Percentiles rank a stretch among this genome's conserved stretches.
Conservation (phyloP, 2,329 filamentous ascomycete species). For the Colletotrichum noveboracense region DNA sequence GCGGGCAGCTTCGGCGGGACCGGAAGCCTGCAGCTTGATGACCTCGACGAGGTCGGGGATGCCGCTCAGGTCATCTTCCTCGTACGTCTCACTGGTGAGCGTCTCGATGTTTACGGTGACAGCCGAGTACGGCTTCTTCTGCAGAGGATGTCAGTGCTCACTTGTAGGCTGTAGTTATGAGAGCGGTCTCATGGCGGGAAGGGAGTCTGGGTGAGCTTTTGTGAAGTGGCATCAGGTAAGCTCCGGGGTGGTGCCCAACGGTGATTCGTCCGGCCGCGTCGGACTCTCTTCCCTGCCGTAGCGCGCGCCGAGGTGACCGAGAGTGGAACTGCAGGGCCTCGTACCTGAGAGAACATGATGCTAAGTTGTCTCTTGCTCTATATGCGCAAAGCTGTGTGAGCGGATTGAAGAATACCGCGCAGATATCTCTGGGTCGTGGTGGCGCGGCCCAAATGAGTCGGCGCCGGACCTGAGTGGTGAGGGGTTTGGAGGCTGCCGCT, state of each 20-base stretch:
- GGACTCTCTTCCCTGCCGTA: not conserved
- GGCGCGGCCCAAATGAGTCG: not conserved
- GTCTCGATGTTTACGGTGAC: slow-evolving; percentile 92
- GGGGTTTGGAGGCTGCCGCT: slow-evolving; percentile 1
- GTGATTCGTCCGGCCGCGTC: not conserved
- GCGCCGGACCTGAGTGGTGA: slow-evolving; percentile 1
- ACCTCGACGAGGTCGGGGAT: slow-evolving; percentile 95
- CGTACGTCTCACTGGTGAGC: slow-evolving; percentile 86
- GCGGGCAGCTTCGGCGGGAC: slow-evolving; percentile 86
- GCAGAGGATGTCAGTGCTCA: not conserved
- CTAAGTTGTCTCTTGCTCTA: not conserved
- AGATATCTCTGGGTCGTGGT: not conserved
- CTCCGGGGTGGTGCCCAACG: not conserved
- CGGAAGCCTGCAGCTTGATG: slow-evolving; percentile 85
- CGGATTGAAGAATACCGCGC: not conserved
- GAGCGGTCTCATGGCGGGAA: not conserved
- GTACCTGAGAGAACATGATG: slow-evolving; percentile 17
- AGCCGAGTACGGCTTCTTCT: slow-evolving; percentile 83
- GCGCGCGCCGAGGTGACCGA: not conserved
- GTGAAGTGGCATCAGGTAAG: not conserved
- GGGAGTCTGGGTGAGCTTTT: not conserved
- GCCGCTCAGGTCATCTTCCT: slow-evolving; percentile 89
- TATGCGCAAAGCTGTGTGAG: not conserved
- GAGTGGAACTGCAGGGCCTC: not conserved
- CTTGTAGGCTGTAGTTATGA: not conserved